Base-by-base conservation (phyloP, 306 rosid genomes). In the Leucaena leucocephala region DNA sequence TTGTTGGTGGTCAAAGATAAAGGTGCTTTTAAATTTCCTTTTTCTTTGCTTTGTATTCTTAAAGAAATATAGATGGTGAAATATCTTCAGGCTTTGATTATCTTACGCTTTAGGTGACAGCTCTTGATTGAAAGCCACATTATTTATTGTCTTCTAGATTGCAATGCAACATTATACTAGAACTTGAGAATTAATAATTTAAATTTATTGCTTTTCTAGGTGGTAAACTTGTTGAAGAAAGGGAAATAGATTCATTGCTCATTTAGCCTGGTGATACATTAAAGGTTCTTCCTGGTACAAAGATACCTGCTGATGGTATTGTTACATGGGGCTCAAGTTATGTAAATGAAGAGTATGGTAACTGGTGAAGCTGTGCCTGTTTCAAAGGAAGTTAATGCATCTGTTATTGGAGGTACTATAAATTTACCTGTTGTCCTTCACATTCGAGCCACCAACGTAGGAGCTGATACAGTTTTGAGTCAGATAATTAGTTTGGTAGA, bases 401-500 rank as follows among this genome's bases (percentile, higher is more conserved):
- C 84, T 2, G 94, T 90, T 59, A 91, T 96, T 74, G 99, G 99
- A 38, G 99, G 99, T 74, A 93, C 99, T 65, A 93, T 96, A 80
- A 96, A 91, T 84, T 84, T 89, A 74, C 98, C 93, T 66, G 99
- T 98, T 12, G 90, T 77, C 77, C 96, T 96, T 83, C 94, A 93
- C 76, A 58, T 91, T 57, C 81, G 78, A 83, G 93, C 97, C 71
- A 91, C 92, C 63, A 96, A 91, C 89, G 94, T 96, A 62, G 99
- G 99, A 65, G 86, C 96, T n/a, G 94, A 96, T 83, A 86, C 99
- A 71, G 91, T 96, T 76, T 83, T 96, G 85, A 93, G 89, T 86
- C 98, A 96, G 92, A 96, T 96, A 79, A 93, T 96, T 82, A 93
- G 89, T 87, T 87, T 96, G 89, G 99, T 96, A 58, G 99, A 96